Percentiles rank a stretch among this genome's conserved stretches.
phyloP scores from a whole-genome alignment of 2,329 filamentous ascomycete species.

The Daldinia eschscholtzii region DNA sequence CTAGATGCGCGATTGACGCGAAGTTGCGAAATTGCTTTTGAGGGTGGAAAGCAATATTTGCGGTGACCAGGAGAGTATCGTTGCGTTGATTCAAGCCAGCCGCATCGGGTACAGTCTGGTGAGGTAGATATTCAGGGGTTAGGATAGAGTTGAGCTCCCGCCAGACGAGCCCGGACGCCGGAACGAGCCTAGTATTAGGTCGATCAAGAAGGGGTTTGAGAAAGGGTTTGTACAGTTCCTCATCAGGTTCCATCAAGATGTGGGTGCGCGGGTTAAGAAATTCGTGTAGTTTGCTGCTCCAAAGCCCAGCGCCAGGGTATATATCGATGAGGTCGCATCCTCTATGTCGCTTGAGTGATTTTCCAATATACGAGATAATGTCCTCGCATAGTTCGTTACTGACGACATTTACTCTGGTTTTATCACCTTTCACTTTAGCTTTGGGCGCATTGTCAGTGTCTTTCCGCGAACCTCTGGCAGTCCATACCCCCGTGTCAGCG shows the following conservation, averaged over 20 bases:
- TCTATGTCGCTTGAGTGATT: slow-evolving; percentile 74
- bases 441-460: not conserved
- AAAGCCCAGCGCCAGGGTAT: slow-evolving; percentile 83
- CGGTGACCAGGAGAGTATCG: slow-evolving; percentile 78
- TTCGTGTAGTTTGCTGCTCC: slow-evolving; percentile 82
- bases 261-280: slow-evolving; percentile 83
- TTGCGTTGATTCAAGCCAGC: slow-evolving; percentile 68
- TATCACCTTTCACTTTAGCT: slow-evolving; percentile 49
- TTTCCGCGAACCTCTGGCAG: not conserved
- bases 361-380: slow-evolving; percentile 75
- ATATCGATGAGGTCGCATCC: slow-evolving; percentile 90
- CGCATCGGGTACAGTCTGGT: slow-evolving; percentile 62
- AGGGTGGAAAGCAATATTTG: slow-evolving; percentile 71
- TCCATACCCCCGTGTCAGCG: slow-evolving; percentile 40
- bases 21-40: slow-evolving; percentile 65
- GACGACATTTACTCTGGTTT: slow-evolving; percentile 65
- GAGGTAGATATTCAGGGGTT: slow-evolving; percentile 62
- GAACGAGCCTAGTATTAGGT: slow-evolving; percentile 64
- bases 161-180: slow-evolving; percentile 71
- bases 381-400: slow-evolving; percentile 71
- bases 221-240: slow-evolving; percentile 68
- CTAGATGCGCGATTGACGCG: slow-evolving; percentile 67
- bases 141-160: slow-evolving; percentile 69
- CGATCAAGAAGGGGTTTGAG: slow-evolving; percentile 69
- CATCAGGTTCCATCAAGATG: slow-evolving; percentile 82